A percentile compares a stretch with the other conserved stretches of the same genome.
These are phyloP conservation scores for Apiospora sp. DNA, from an alignment of 2,329 filamentous ascomycete species.

Conservation along the genomic window DNA sequence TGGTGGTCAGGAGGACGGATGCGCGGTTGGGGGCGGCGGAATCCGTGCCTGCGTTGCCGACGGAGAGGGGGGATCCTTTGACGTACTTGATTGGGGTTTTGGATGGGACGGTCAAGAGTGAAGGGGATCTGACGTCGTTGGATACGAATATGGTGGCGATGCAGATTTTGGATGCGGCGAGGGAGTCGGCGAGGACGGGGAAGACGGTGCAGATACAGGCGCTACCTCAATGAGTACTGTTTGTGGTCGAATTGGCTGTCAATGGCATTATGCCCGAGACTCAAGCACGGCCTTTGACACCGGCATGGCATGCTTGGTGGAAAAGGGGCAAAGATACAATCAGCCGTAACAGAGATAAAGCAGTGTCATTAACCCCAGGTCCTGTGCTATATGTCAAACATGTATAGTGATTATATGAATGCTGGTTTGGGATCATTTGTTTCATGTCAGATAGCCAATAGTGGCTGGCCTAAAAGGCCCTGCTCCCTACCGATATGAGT, in stretches of 20 bases:
- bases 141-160: slow-evolving; percentile 14
- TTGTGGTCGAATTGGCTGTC: not conserved
- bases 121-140: not conserved
- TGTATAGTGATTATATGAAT: too few relatives aligned
- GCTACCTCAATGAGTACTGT: not conserved
- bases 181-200: not conserved
- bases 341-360: too few relatives aligned
- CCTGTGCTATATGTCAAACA: too few relatives aligned
- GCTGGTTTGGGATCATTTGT: too few relatives aligned
- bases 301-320: too few relatives aligned
- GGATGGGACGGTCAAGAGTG: not conserved
- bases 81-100: not conserved
- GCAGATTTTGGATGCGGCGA: slow-evolving; percentile 10
- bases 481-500: too few relatives aligned
- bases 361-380: too few relatives aligned
- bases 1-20: not conserved
- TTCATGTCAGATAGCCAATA: too few relatives aligned
- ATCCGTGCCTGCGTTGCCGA: not conserved
- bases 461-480: too few relatives aligned
- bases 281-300: too few relatives aligned
- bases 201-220: not conserved
- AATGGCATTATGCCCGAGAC: too few relatives aligned
- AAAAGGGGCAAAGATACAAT: too few relatives aligned
- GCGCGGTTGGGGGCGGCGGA: not conserved
- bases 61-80: not conserved